phyloP scores from a whole-genome alignment of 2,329 filamentous ascomycete species.

The Colletotrichum kahawae region DNA sequence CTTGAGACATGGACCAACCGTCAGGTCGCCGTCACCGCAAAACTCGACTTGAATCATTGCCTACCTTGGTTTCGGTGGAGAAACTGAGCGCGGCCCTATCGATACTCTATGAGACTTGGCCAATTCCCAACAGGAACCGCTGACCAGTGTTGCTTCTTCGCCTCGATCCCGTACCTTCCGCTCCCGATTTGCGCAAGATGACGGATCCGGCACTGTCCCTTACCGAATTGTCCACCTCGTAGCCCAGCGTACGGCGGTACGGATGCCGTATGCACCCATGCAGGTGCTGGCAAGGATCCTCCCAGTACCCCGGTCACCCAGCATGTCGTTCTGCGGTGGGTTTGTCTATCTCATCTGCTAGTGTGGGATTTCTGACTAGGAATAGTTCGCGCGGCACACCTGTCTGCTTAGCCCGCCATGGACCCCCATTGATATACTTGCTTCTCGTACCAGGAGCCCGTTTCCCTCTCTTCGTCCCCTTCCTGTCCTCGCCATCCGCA shows the following conservation, averaged over 20 bases:
- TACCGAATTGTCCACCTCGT: not conserved
- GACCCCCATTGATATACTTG: not conserved
- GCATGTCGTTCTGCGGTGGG: not conserved
- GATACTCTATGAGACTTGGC: not conserved
- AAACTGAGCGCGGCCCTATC: not conserved
- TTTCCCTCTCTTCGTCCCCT: not conserved
- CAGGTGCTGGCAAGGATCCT: constrained; percentile 13
- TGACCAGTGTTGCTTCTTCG: not conserved
- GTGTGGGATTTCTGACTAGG: constrained; percentile 16
- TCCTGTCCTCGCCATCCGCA: not conserved
- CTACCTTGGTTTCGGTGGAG: not conserved
- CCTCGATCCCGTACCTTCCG: not conserved
- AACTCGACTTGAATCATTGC: not conserved
- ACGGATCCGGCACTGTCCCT: not conserved
- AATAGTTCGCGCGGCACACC: constrained; percentile 17
- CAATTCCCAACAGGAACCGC: not conserved
- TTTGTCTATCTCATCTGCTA: constrained; percentile 9
- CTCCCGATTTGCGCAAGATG: not conserved
- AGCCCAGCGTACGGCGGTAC: not conserved
- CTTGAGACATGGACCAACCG: not conserved
- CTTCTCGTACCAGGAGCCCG: not conserved
- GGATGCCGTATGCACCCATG: constrained; percentile 1
- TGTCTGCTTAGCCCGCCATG: not conserved
- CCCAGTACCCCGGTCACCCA: constrained; percentile 14
- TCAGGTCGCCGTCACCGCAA: not conserved